Evolutionary conservation across 148 eudicot species (phyloP), one percentile per base, ranked within the genome.

Genomic region (Spergularia marina): DNA sequence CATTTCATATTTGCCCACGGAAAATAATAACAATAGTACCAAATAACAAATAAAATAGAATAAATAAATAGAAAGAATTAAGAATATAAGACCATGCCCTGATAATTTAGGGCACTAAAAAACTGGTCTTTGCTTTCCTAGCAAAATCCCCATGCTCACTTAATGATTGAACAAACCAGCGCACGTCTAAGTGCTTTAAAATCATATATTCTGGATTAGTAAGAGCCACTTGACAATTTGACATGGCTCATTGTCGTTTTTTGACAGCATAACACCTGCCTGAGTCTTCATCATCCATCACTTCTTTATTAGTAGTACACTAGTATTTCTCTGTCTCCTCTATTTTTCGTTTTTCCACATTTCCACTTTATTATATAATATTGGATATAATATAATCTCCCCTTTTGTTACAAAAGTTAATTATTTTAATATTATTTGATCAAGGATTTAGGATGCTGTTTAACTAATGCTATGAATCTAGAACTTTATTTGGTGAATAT

Each of bases 181-280:
- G 68, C 80, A 77, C 69, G 70, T 77, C 57, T 69, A 20, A 30
- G 18, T 20, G 53, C 69, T 68, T 39, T 47, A 59, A 49, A 68
- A 68, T 68, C 51, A 66, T 73, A 13, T 61, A 36, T 10, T 12
- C 16, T n/a, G 65, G 47, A 53, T 11, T 58, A 15, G 11, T 8
- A 16, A 61, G 52, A 8, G 40, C 0, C 39, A 12, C 51, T 60
- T 76, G 71, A 60, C 76, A 75, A 12, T 36, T 60, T 76, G 71
- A 60, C 76, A 75, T 71, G 76, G 55, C 47, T 71, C 72, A n/a
- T 80, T 80, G 83, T 80, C 83, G 83, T 80, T 71, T 44, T 64
- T 11, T 51, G 79, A 65, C 20, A 63, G 63, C 79, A 80, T 80
- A 54, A 69, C 79, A 80, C 79, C 83, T 80, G 77, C 76, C 53